Base-by-base conservation (phyloP, 345 rosid genomes). In the Nasturtium officinale region DNA sequence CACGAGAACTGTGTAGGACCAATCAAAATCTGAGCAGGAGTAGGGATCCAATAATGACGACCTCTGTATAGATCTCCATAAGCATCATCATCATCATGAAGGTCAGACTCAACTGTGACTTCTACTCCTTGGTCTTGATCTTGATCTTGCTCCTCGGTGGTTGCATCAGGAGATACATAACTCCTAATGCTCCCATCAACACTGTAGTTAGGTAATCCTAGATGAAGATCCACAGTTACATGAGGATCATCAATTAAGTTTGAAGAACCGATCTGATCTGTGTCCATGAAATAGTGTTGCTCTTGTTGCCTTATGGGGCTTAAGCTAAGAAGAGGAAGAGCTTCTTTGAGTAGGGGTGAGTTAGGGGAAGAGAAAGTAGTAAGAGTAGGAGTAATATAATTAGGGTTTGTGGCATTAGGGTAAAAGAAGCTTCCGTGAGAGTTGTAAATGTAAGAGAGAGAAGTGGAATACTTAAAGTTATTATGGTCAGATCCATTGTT, bases 1-100 rank as follows among this genome's bases (percentile, higher is more conserved):
- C 66, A 61, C 4, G 66, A 40, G 66, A 61, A 61, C 66, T 61
- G 66, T 23, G 66, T 61, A 40, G 66, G 66, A 42, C 66, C 66
- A 25, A 61, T 61, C 51, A 61, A 61, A 42, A 61, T 61, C 21
- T 61, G 66, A 42, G 66, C 2, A 23, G 66, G 51, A 40, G 51
- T 61, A 40, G 66, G 66, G 13, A 61, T 61, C 66, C 66, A 61
- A 16, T 61, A 61, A 1, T 61, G 66, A 42, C 40, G 51, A 40
- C 65, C 51, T 40, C 66, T 40, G 18, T 61, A 47, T 40, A 61
- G 51, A 40, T 40, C 66, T 61, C 66, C 66, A 61, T 40, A 33
- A 21, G 25, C 55, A 61, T 40, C 21, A 23, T 61, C 21, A 23
- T 61, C 21, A 61, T 61, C 51, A 61, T 38, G 13, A 40, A 61